Evolutionary conservation across 768 basidiomycete species (phyloP).

Genomic region (Collybia sordida): DNA sequence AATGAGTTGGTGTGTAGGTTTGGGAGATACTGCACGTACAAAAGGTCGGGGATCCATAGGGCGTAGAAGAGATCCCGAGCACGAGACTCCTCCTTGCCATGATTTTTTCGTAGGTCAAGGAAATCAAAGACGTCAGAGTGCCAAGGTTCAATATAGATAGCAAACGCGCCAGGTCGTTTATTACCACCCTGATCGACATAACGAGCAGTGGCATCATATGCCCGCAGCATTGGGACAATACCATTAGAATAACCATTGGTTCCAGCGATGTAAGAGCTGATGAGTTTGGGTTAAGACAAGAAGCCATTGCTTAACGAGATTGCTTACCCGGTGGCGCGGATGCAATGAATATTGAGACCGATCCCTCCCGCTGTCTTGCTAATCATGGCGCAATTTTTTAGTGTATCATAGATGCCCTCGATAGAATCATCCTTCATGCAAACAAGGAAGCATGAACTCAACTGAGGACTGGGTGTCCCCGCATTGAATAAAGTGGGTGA

Average conservation of each 20-base stretch:
- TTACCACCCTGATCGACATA: slow-evolving; percentile 99
- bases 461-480: slow-evolving; percentile 92
- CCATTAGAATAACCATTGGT: slow-evolving; percentile 99
- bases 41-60: slow-evolving; percentile 96
- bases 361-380: slow-evolving; percentile 99
- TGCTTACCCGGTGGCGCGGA: slow-evolving; percentile 88
- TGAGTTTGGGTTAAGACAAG: slow-evolving; percentile 2
- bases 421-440: slow-evolving; percentile 99
- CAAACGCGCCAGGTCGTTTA: slow-evolving; percentile 98
- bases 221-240: slow-evolving; percentile 98
- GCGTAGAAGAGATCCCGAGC: slow-evolving; percentile 98
- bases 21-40: slow-evolving; percentile 49
- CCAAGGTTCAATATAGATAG: slow-evolving; percentile 99
- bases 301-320: not conserved
- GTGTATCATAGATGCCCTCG: slow-evolving; percentile 97
- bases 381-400: slow-evolving; percentile 98
- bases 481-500: slow-evolving; percentile 98
- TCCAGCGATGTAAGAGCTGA: slow-evolving; percentile 95
- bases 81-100: slow-evolving; percentile 96
- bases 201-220: slow-evolving; percentile 95
- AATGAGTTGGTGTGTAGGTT: not conserved
- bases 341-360: slow-evolving; percentile 93
- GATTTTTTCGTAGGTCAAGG: slow-evolving; percentile 97
- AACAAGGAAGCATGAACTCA: slow-evolving; percentile 96
- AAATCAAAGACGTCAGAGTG: slow-evolving; percentile 97